Evolutionary conservation across 2,329 filamentous ascomycete species (phyloP).

Genomic region (Fusarium sp.): DNA sequence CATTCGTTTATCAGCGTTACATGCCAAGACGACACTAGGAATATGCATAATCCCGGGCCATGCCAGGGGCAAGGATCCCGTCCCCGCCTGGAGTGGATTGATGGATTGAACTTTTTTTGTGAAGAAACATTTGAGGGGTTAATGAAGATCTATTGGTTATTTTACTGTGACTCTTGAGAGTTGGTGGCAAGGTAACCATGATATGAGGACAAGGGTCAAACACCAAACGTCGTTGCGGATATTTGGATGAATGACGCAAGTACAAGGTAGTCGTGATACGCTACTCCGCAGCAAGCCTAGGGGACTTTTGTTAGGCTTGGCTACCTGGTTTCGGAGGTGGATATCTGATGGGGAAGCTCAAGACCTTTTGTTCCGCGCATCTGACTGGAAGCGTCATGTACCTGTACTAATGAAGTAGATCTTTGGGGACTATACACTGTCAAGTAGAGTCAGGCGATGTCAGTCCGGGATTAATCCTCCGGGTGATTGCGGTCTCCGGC

Average conservation of each 20-base stretch:
- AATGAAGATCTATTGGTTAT: background rate
- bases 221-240: background rate
- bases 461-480: background rate
- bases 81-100: background rate
- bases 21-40: constrained; percentile 37
- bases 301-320: constrained; percentile 4
- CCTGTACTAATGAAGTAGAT: background rate
- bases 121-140: background rate
- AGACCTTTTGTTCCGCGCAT: background rate
- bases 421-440: background rate
- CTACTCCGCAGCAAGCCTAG: background rate
- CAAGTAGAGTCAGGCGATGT: background rate
- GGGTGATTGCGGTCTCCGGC: background rate
- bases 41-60: constrained; percentile 35
- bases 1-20: constrained; percentile 22
- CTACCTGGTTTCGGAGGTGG: background rate
- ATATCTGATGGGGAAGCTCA: constrained; percentile 1
- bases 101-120: background rate
- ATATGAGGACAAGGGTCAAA: background rate
- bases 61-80: constrained; percentile 28
- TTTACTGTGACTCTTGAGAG: background rate
- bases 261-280: background rate
- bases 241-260: background rate
- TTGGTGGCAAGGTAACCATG: background rate
- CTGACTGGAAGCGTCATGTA: background rate